Evolutionary conservation across 2,329 filamentous ascomycete species (phyloP).

Genomic region (Fusarium coicis): DNA sequence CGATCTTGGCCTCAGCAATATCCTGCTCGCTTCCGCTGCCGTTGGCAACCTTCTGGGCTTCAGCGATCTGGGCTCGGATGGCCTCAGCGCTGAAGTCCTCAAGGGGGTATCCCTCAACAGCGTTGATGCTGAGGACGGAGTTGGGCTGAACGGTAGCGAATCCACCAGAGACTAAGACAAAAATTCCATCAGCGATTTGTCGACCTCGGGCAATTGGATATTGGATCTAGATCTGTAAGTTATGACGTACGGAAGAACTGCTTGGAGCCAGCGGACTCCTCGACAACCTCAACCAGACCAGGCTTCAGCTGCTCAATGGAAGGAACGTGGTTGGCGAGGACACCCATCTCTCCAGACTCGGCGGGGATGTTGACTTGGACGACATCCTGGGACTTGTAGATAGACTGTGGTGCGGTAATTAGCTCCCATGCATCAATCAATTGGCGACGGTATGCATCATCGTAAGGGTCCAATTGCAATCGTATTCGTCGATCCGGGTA

Average conservation of each 20-base stretch:
- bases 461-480: slow-evolving; percentile 44
- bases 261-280: slow-evolving; percentile 90
- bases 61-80: slow-evolving; percentile 88
- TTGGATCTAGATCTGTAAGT: background rate
- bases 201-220: background rate
- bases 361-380: slow-evolving; percentile 99
- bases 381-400: slow-evolving; percentile 75
- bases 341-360: slow-evolving; percentile 99
- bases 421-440: slow-evolving; percentile 51
- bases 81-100: slow-evolving; percentile 96
- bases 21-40: slow-evolving; percentile 96
- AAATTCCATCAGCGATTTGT: slow-evolving; percentile 34
- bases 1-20: slow-evolving; percentile 98
- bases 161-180: slow-evolving; percentile 84
- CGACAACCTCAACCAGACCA: slow-evolving; percentile 92
- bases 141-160: slow-evolving; percentile 97
- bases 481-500: slow-evolving; percentile 34
- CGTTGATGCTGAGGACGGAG: slow-evolving; percentile 97
- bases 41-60: slow-evolving; percentile 93
- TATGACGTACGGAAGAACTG: slow-evolving; percentile 92
- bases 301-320: slow-evolving; percentile 99
- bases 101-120: slow-evolving; percentile 91
- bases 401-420: slow-evolving; percentile 70
- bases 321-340: slow-evolving; percentile 98
- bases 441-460: slow-evolving; percentile 38